Conservation (phyloP, 2,329 filamentous ascomycete species). For the Rhinocladiella mackenziei region DNA sequence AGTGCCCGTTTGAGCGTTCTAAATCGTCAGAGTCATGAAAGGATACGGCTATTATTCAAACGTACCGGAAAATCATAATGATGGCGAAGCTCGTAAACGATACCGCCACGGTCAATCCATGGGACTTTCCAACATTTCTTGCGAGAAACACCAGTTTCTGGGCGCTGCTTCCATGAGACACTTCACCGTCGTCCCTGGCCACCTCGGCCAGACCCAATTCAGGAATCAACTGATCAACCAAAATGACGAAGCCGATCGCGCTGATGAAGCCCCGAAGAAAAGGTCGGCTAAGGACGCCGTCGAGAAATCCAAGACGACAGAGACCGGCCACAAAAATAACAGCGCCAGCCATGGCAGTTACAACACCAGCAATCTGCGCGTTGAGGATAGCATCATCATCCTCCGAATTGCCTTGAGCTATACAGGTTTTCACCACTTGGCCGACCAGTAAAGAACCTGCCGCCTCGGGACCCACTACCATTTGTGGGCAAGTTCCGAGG, state of each 20-base stretch:
- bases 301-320: conserved; percentile 82
- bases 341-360: conserved; percentile 80
- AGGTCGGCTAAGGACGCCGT: conserved; percentile 87
- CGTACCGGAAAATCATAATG: conserved; percentile 84
- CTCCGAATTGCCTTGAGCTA: conserved; percentile 62
- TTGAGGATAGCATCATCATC: conserved; percentile 68
- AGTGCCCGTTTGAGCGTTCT: conserved; percentile 78
- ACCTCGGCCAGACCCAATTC: conserved; percentile 72
- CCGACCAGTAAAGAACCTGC: conserved; percentile 88
- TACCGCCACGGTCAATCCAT: conserved; percentile 71
- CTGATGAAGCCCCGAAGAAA: conserved; percentile 95
- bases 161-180: conserved; percentile 78
- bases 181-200: conserved; percentile 55
- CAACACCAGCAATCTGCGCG: conserved; percentile 79
- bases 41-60: conserved; percentile 7
- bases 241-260: conserved; percentile 92
- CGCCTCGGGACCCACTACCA: conserved; percentile 93
- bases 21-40: conserved; percentile 6
- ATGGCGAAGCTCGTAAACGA: conserved; percentile 75
- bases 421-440: conserved; percentile 73
- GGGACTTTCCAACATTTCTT: conserved; percentile 60
- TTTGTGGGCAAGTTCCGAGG: conserved; percentile 83
- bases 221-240: conserved; percentile 89
- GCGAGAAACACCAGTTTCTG: conserved; percentile 81
- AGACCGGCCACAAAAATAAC: conserved; percentile 86